Conservation (phyloP, 768 basidiomycete genomes). For the Boletus rubescentipes region DNA sequence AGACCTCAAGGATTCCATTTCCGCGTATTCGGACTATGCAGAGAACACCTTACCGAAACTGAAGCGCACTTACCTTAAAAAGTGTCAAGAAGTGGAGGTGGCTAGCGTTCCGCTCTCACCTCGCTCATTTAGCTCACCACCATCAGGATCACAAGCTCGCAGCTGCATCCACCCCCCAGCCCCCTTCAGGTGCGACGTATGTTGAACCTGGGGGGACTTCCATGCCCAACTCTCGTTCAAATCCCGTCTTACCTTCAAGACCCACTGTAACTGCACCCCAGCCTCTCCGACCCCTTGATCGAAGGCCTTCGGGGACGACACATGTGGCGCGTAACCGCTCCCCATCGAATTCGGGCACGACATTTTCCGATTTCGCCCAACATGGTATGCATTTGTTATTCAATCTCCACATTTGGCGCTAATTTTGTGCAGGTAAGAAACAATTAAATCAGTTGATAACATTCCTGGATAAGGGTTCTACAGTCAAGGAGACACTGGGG, state of each 20-base stretch:
- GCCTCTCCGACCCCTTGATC: slow-evolving; percentile 71
- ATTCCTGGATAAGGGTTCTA: slow-evolving; percentile 75
- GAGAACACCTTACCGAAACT: slow-evolving; percentile 78
- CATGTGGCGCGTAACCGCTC: slow-evolving; percentile 63
- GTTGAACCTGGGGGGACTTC: slow-evolving; percentile 31
- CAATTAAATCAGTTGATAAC: slow-evolving; percentile 85
- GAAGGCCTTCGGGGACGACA: slow-evolving; percentile 64
- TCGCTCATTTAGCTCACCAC: slow-evolving; percentile 7
- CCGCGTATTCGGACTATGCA: slow-evolving; percentile 77
- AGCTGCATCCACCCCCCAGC: slow-evolving; percentile 35
- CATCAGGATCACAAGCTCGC: slow-evolving; percentile 63
- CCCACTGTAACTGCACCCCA: slow-evolving; percentile 69
- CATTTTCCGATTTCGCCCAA: slow-evolving; percentile 85
- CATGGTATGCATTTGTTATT: slow-evolving; percentile 49
- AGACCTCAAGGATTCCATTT: slow-evolving; percentile 77
- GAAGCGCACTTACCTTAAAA: slow-evolving; percentile 77
- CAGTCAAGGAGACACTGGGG: slow-evolving; percentile 58
- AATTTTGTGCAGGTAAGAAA: slow-evolving; percentile 60
- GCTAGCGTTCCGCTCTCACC: slow-evolving; percentile 12
- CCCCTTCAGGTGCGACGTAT: slow-evolving; percentile 31
- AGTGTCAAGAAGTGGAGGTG: slow-evolving; percentile 88
- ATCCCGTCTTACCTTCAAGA: slow-evolving; percentile 45
- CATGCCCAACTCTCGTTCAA: slow-evolving; percentile 42
- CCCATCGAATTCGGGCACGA: slow-evolving; percentile 75
- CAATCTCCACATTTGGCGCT: neutral